Evolutionary conservation across 805 yeast species (phyloP).

Genomic region (Ogataea dorogensis): DNA sequence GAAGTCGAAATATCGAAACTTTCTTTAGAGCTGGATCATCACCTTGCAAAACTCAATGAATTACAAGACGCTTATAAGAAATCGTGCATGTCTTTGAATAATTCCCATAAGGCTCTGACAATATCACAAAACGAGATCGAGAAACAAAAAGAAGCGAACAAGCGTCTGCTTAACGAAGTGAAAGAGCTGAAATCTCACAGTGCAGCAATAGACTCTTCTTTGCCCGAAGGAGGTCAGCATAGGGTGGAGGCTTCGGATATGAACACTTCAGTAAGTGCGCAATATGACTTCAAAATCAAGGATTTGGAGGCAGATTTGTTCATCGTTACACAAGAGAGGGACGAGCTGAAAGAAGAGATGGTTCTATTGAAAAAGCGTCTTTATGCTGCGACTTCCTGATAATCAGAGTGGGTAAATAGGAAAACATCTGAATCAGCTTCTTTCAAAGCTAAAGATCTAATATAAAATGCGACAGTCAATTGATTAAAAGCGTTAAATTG

Average conservation of each 20-base stretch:
- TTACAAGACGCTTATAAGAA: constrained; percentile 68
- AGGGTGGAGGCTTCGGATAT: not conserved
- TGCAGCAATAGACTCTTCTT: not conserved
- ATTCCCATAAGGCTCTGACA: constrained; percentile 71
- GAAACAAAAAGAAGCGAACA: constrained; percentile 55
- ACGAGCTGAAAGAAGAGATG: constrained; percentile 65
- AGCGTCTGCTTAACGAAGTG: constrained; percentile 58
- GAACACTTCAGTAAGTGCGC: constrained; percentile 40
- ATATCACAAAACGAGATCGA: constrained; percentile 70
- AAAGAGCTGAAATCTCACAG: constrained; percentile 57
- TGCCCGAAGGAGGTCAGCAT: constrained; percentile 8
- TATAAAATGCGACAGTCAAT: too few species aligned
- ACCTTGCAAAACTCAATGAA: constrained; percentile 23
- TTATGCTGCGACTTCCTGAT: constrained; percentile 18
- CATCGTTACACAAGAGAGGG: constrained; percentile 80
- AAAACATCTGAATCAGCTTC: too few species aligned
- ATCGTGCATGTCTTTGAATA: constrained; percentile 68
- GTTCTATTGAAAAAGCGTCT: constrained; percentile 58
- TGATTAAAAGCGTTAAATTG: too few species aligned
- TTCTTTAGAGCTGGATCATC: constrained; percentile 30
- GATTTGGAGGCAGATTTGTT: constrained; percentile 83
- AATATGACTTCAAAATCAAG: constrained; percentile 70
- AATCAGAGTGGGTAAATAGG: too few species aligned
- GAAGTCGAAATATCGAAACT: constrained; percentile 32
- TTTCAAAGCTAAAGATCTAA: too few species aligned